phyloP scores from a whole-genome alignment of 108 stramenopile genomes.

The Pseudonitzschia multistriata region DNA sequence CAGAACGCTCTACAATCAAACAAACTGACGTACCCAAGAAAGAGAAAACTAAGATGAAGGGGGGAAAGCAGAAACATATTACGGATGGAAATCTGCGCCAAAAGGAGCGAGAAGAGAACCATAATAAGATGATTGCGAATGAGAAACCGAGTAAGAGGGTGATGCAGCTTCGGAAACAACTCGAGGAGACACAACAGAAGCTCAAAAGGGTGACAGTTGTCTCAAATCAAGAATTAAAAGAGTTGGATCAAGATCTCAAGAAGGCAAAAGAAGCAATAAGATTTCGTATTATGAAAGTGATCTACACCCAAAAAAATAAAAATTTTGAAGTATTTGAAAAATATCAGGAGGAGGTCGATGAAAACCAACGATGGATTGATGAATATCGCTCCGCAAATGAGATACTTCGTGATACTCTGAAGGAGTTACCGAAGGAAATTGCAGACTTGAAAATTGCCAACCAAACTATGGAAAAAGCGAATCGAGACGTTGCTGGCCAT shows the following conservation, averaged over 20 bases:
- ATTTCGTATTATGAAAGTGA: conserved; percentile 17
- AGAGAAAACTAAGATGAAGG: not conserved
- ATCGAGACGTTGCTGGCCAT: conserved; percentile 23
- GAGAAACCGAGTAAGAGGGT: not conserved
- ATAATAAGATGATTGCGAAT: not conserved
- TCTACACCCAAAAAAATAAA: conserved; percentile 8
- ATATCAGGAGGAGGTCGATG: conserved; percentile 24
- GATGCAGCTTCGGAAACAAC: not conserved
- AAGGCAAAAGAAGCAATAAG: conserved; percentile 16
- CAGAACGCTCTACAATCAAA: not conserved
- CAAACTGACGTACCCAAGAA: not conserved
- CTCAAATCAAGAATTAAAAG: conserved; percentile 6
- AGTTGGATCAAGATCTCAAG: conserved; percentile 14
- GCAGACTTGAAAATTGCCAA: conserved; percentile 14
- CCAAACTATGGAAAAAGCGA: conserved; percentile 6
- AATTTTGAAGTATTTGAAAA: conserved; percentile 16
- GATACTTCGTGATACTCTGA: conserved; percentile 7
- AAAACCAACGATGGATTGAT: conserved; percentile 22
- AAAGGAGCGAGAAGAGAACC: not conserved
- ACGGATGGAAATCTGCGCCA: no score
- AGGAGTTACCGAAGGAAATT: conserved; percentile 26
- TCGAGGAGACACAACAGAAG: conserved; percentile 22
- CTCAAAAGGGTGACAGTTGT: not conserved
- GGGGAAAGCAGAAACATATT: not conserved
- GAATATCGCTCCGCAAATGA: conserved; percentile 24